Evolutionary conservation across 495 filamentous ascomycete species (phyloP), one percentile per base, ranked within the genome.

Genomic region (Trichoderma erinaceum): DNA sequence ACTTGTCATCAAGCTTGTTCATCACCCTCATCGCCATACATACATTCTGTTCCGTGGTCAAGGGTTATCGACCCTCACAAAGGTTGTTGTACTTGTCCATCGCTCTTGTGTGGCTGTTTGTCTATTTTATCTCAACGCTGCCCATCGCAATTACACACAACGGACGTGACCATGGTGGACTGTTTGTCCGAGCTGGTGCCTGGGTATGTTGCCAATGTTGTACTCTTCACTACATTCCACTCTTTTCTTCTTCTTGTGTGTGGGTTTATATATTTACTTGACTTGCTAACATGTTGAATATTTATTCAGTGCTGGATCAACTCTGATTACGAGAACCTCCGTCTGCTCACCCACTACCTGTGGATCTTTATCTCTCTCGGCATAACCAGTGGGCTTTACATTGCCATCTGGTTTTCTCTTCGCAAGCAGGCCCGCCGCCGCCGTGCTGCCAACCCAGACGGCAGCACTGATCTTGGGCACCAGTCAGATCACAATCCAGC

Each of bases 321-420:
- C 70, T 74, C 80, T 48, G 75, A 81, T 1, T 90, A 87, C 75
- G 82, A 87, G 67, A 71, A 74, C 7, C 78, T 86, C 50, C 89
- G 89, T 69, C 83, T 93, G 0, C 86, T 84, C 80, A 83, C 88
- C 23, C 90, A 93, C 71, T 93, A 93, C 72, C 81, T 92, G 70
- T 93, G 88, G 85, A 90, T 92, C 75, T 92, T 92, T 77, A 76
- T 92, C 61, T 80, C 84, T 66, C 84, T 92, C 69, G 85, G 88
- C 71, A 73, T 86, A 23, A 90, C 88, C 15, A 81, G 87, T 63
- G 68, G 80, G 50, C 81, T 92, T 16, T 93, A 93, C 75, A 78
- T 78, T 1, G 75, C 88, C 67, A 86, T 90, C 74, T 90, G 85
- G 76, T 71, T 89, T 68, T 83, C 81, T 67, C 82, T 92, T 2